Percentiles rank a stretch among this genome's conserved stretches.
phyloP scores from a whole-genome alignment of 352 stramenopile genomes.

The Globisporangium echinulatum region DNA sequence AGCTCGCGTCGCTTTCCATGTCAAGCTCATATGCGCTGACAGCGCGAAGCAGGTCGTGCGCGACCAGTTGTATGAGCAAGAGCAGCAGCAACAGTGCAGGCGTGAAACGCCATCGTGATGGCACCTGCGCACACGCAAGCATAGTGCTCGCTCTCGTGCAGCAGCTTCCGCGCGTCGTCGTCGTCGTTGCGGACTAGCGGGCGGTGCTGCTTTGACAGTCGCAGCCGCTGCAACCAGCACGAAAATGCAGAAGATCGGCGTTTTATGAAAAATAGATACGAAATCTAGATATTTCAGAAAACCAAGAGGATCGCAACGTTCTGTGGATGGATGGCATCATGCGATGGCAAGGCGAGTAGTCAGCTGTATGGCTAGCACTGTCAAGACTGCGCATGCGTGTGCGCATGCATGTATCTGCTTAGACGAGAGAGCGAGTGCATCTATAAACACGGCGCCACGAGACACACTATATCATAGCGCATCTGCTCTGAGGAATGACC shows the following conservation, averaged over 20 bases:
- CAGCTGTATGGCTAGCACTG: no score
- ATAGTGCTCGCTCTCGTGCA: not conserved
- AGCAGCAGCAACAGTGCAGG: slow-evolving; percentile 7
- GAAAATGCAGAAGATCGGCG: not conserved
- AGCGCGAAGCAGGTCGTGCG: slow-evolving; percentile 7
- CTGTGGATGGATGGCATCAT: no score
- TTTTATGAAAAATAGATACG: not conserved
- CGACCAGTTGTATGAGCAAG: slow-evolving; percentile 4
- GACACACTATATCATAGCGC: no score
- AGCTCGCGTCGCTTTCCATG: slow-evolving; percentile 1
- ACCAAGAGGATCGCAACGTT: not conserved
- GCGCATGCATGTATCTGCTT: no score
- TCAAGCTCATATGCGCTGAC: not conserved
- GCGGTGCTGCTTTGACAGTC: no score
- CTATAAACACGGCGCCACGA: no score
- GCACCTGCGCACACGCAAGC: not conserved
- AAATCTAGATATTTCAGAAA: not conserved
- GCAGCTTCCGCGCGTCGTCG: no score
- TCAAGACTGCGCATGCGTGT: not conserved
- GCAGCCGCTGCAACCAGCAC: no score
- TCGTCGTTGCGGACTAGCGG: no score
- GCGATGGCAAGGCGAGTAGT: no score
- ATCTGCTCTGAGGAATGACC: no score
- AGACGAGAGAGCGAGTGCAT: no score
- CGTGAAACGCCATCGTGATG: slow-evolving; percentile 5